These are phyloP conservation scores for Lagerstroemia speciosa DNA, from an alignment of 345 rosid species.

Conservation along the genomic window DNA sequence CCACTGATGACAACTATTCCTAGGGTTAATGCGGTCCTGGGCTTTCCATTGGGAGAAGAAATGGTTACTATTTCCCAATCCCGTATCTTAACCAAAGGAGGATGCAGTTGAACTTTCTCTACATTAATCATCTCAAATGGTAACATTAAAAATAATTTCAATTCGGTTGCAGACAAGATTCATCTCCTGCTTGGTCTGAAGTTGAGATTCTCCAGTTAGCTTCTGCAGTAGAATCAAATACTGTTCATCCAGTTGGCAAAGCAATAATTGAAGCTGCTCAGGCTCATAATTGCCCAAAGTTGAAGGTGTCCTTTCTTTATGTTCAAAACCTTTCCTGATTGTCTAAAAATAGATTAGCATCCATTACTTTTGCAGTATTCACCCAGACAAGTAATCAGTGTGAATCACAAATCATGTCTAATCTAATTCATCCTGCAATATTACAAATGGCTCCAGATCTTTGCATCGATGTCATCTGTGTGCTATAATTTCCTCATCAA, in stretches of 20 bases:
- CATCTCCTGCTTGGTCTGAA: conserved; percentile 39
- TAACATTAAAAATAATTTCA: conserved; percentile 4
- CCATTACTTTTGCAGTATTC: background rate
- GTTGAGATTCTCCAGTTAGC: conserved; percentile 72
- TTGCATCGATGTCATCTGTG: background rate
- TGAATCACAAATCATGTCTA: background rate
- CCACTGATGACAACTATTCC: background rate
- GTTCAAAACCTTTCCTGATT: background rate
- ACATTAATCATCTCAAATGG: background rate
- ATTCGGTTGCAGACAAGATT: conserved; percentile 39
- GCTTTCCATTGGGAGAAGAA: background rate
- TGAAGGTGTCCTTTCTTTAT: conserved; percentile 37
- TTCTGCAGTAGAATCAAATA: conserved; percentile 87
- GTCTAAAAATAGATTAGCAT: background rate
- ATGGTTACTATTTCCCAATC: background rate
- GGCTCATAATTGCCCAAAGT: conserved; percentile 31
- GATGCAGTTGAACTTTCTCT: background rate
- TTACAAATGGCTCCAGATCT: background rate
- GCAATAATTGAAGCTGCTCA: conserved; percentile 82
- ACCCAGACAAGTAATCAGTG: background rate
- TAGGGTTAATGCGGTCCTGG: background rate
- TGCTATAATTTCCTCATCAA: background rate
- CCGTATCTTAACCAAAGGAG: background rate
- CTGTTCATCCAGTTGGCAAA: conserved; percentile 90
- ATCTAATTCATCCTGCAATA: background rate